Evolutionary conservation across 352 stramenopile genomes (phyloP).

Genomic region (Phytophthora palmivora): DNA sequence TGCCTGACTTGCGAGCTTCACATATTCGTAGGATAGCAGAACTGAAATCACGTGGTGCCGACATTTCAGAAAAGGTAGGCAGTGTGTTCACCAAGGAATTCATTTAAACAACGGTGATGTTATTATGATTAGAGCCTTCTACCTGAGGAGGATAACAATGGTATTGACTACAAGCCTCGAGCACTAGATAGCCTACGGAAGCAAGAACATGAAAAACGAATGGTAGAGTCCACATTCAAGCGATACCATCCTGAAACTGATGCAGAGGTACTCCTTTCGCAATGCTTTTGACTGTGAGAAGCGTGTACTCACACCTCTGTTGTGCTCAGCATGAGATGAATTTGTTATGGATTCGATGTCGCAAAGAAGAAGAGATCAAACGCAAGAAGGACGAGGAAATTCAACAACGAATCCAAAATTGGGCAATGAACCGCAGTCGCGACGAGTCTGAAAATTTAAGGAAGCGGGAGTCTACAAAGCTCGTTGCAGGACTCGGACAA

Average conservation of each 20-base stretch:
- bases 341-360: constrained; percentile 65
- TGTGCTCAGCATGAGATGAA: constrained; percentile 64
- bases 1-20: constrained; percentile 64
- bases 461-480: constrained; percentile 67
- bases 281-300: no score
- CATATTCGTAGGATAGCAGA: constrained; percentile 77
- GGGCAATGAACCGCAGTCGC: constrained; percentile 69
- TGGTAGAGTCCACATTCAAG: constrained; percentile 62
- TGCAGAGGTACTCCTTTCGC: constrained; percentile 48
- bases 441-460: constrained; percentile 72
- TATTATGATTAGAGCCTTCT: constrained; percentile 1
- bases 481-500: constrained; percentile 58
- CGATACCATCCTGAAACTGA: constrained; percentile 70
- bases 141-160: constrained; percentile 25
- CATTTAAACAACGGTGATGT: not conserved
- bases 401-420: constrained; percentile 54
- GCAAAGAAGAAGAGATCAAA: constrained; percentile 52
- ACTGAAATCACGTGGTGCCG: constrained; percentile 46
- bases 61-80: constrained; percentile 39
- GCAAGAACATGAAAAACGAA: constrained; percentile 29
- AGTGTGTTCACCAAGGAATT: not conserved
- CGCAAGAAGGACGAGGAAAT: constrained; percentile 61
- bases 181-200: constrained; percentile 18
- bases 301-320: not conserved
- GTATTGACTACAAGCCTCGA: constrained; percentile 5